Conservation (phyloP, 176 grass and related monocot genomes). For the Carex pumila region DNA sequence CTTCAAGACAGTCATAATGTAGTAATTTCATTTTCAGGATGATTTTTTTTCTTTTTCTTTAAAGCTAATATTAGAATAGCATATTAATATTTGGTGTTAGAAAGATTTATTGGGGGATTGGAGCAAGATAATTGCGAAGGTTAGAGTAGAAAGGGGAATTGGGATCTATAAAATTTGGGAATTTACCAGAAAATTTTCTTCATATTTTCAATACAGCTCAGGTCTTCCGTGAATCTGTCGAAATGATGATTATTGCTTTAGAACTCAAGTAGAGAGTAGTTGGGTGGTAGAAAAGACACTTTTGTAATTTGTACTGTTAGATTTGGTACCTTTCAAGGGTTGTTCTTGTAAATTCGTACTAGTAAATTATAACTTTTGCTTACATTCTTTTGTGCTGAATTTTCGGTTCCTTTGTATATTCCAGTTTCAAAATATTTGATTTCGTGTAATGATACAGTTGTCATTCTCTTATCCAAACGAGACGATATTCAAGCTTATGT, state of each 20-base stretch:
- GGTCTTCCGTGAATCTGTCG: slow-evolving; percentile 8
- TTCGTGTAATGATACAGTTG: neutral
- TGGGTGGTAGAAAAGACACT: slow-evolving; percentile 2
- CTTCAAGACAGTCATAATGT: neutral
- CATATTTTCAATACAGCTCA: neutral
- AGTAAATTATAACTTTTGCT: slow-evolving; percentile 7
- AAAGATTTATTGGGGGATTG: neutral
- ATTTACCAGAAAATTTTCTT: neutral
- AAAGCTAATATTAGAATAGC: neutral
- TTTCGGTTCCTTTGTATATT: neutral
- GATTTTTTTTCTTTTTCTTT: neutral
- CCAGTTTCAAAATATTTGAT: neutral
- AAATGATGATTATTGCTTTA: slow-evolving; percentile 1
- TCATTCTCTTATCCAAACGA: neutral
- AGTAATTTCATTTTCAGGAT: neutral
- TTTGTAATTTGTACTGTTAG: neutral
- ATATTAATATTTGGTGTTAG: slow-evolving; percentile 2
- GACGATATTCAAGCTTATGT: neutral
- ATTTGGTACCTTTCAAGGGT: neutral
- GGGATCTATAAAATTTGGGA: neutral
- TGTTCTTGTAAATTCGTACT: slow-evolving; percentile 11
- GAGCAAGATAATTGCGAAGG: neutral
- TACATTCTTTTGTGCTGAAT: neutral
- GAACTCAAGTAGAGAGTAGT: slow-evolving; percentile 7
- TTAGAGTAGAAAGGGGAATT: neutral